Conservation (phyloP, 768 basidiomycete species). For the Daedaleopsis sinensis region DNA sequence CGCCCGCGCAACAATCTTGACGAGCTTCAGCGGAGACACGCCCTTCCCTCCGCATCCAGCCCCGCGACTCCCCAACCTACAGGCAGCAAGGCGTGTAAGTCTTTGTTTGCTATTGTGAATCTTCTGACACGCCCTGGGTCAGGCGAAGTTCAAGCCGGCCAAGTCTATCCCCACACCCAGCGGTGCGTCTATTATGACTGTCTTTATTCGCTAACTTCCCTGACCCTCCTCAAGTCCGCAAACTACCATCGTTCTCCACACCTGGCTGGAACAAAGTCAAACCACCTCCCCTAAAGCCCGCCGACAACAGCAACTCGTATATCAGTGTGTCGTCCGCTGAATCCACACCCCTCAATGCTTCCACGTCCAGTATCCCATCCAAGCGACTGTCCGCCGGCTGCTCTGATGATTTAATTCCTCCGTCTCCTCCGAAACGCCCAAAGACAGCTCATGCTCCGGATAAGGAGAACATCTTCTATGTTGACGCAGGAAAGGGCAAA, state of each 20-base stretch:
- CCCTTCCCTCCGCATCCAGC: neutral
- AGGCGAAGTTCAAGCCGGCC: constrained; percentile 26
- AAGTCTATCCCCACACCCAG: constrained; percentile 15
- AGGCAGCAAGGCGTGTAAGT: constrained; percentile 12
- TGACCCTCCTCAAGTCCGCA: constrained; percentile 4
- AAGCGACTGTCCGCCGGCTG: constrained; percentile 37
- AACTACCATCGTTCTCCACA: constrained; percentile 48
- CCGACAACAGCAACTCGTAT: constrained; percentile 25
- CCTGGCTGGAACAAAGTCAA: constrained; percentile 43
- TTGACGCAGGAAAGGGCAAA: constrained; percentile 19
- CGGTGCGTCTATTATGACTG: constrained; percentile 1
- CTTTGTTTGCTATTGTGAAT: too few relatives aligned
- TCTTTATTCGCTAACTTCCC: neutral
- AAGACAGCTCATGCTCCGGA: constrained; percentile 28
- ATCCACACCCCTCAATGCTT: constrained; percentile 12
- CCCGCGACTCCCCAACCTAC: constrained; percentile 5
- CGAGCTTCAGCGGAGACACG: constrained; percentile 21
- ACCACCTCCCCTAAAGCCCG: constrained; percentile 13
- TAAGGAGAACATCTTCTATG: constrained; percentile 30
- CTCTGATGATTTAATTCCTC: constrained; percentile 11
- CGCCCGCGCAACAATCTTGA: constrained; percentile 25
- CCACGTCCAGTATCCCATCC: constrained; percentile 18
- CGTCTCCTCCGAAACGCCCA: constrained; percentile 33
- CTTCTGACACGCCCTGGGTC: neutral
- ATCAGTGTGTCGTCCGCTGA: constrained; percentile 22